Evolutionary conservation across 352 stramenopile genomes (phyloP).

Genomic region (Pythium phragmitis): DNA sequence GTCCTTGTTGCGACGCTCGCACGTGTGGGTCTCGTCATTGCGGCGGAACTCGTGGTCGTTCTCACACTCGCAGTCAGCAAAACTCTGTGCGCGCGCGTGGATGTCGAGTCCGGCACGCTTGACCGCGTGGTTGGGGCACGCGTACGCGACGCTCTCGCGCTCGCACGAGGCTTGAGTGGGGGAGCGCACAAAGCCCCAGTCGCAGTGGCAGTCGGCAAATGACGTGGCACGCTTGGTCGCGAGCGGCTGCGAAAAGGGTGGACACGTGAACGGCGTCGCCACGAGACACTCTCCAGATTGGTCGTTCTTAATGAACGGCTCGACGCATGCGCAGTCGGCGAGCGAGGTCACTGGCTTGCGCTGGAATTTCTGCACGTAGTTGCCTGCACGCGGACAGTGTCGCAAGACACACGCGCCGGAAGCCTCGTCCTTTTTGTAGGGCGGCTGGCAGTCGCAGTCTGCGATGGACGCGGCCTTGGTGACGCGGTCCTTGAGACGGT

Average conservation of each 20-base stretch:
- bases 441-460: constrained; percentile 72
- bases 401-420: constrained; percentile 53
- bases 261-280: constrained; percentile 20
- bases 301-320: constrained; percentile 66
- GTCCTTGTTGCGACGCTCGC: constrained; percentile 28
- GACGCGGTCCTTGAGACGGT: constrained; percentile 41
- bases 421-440: constrained; percentile 67
- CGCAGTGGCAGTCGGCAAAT: constrained; percentile 73
- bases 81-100: constrained; percentile 47
- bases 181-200: constrained; percentile 68
- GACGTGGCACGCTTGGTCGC: constrained; percentile 37
- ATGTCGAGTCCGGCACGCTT: constrained; percentile 38
- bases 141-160: constrained; percentile 51
- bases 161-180: constrained; percentile 38
- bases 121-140: constrained; percentile 60
- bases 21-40: constrained; percentile 60
- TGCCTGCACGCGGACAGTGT: constrained; percentile 66
- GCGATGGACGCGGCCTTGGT: constrained; percentile 39
- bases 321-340: constrained; percentile 67
- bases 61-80: constrained; percentile 76
- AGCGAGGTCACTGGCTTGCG: constrained; percentile 45
- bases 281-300: constrained; percentile 68
- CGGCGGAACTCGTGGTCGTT: constrained; percentile 41
- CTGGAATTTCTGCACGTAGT: constrained; percentile 64
- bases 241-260: constrained; percentile 33